These are phyloP conservation scores for Pyrenophora seminiperda DNA, from an alignment of 2,329 filamentous ascomycete species.

Conservation along the genomic window DNA sequence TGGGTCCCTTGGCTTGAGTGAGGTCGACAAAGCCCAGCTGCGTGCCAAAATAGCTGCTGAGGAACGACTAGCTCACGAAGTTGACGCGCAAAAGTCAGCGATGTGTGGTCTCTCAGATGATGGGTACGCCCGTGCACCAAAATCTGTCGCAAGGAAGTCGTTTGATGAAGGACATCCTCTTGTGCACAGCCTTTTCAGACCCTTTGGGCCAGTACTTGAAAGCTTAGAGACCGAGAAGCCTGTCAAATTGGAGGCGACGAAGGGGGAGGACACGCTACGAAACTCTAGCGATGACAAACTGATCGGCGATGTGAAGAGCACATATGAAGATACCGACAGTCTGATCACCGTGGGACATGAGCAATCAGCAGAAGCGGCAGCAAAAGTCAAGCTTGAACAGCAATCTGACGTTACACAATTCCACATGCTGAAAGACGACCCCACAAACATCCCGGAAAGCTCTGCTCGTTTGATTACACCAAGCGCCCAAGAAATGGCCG, in stretches of 20 bases:
- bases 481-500: neutral
- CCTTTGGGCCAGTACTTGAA: constrained; percentile 35
- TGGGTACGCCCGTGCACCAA: constrained; percentile 27
- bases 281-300: constrained; percentile 25
- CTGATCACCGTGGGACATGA: constrained; percentile 30
- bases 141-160: constrained; percentile 11
- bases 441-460: neutral
- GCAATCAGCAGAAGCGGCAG: constrained; percentile 15
- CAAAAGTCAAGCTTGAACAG: constrained; percentile 1
- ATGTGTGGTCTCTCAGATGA: constrained; percentile 41
- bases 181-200: constrained; percentile 39
- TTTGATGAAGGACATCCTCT: constrained; percentile 34
- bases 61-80: constrained; percentile 33
- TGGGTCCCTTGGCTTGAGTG: neutral
- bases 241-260: constrained; percentile 8
- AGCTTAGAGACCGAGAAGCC: constrained; percentile 29
- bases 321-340: constrained; percentile 38
- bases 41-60: constrained; percentile 23
- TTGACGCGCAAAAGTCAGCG: constrained; percentile 33
- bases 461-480: neutral
- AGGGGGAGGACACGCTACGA: constrained; percentile 16
- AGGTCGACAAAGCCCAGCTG: constrained; percentile 12
- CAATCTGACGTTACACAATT: constrained; percentile 5
- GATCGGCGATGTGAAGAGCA: constrained; percentile 31
- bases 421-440: constrained; percentile 25